Conservation (phyloP, 2,329 filamentous ascomycete genomes). For the Dactylellina leptospora region DNA sequence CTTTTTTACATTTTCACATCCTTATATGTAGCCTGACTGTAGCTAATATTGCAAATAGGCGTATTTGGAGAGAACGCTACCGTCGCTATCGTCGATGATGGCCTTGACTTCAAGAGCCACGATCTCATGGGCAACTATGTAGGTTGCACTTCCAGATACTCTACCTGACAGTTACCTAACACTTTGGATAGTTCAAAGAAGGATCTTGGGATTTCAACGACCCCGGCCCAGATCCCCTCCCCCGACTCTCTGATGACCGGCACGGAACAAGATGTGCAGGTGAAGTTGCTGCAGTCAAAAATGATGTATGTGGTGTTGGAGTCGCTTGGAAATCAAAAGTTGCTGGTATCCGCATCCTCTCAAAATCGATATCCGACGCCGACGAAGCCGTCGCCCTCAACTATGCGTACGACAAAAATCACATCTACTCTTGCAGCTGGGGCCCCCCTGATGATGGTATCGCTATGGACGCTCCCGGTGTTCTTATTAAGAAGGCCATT, state of each 20-base stretch:
- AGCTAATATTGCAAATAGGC: slow-evolving; percentile 35
- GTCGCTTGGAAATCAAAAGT: slow-evolving; percentile 92
- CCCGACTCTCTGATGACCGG: slow-evolving; percentile 81
- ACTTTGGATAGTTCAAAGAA: slow-evolving; percentile 73
- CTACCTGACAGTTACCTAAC: slow-evolving; percentile 13
- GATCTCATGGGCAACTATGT: slow-evolving; percentile 85
- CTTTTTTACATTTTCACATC: not conserved
- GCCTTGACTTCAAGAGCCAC: slow-evolving; percentile 91
- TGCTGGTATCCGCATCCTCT: slow-evolving; percentile 87
- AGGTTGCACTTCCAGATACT: slow-evolving; percentile 3
- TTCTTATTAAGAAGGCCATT: slow-evolving; percentile 89
- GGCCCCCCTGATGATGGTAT: slow-evolving; percentile 91
- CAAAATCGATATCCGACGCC: slow-evolving; percentile 85
- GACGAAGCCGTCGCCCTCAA: slow-evolving; percentile 94
- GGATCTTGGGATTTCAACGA: slow-evolving; percentile 99
- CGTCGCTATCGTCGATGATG: slow-evolving; percentile 94
- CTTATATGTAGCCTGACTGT: not conserved
- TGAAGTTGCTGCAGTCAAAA: slow-evolving; percentile 89
- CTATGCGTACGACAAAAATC: slow-evolving; percentile 87
- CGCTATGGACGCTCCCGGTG: slow-evolving; percentile 91
- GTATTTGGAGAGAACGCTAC: slow-evolving; percentile 89
- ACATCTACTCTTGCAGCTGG: slow-evolving; percentile 99
- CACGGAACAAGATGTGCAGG: slow-evolving; percentile 96
- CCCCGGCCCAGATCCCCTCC: slow-evolving; percentile 77
- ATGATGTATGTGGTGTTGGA: slow-evolving; percentile 93